Evolutionary conservation across 495 filamentous ascomycete species (phyloP).

Genomic region (Trichoderma gamsii): DNA sequence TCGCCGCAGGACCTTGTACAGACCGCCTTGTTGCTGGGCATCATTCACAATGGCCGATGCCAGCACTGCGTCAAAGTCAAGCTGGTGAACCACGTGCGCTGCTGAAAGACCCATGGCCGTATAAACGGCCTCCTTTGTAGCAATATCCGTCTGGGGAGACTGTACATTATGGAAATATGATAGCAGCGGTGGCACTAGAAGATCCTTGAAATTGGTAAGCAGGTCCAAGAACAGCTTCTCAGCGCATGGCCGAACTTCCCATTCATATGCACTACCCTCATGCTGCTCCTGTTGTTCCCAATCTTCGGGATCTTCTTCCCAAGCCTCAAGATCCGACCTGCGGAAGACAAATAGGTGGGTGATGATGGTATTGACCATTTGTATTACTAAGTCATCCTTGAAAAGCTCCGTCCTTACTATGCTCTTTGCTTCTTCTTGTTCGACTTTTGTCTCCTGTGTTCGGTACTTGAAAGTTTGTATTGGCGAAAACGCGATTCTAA

Average conservation of each 20-base stretch:
- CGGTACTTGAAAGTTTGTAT: conserved; percentile 75
- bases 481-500: conserved; percentile 76
- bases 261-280: conserved; percentile 75
- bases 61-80: conserved; percentile 81
- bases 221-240: conserved; percentile 93
- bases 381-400: conserved; percentile 62
- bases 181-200: conserved; percentile 69
- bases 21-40: conserved; percentile 65
- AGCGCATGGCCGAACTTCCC: conserved; percentile 79
- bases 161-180: conserved; percentile 70
- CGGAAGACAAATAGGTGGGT: conserved; percentile 85
- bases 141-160: conserved; percentile 59
- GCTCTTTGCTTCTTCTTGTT: conserved; percentile 57
- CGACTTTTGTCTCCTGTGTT: conserved; percentile 60
- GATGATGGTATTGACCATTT: conserved; percentile 76
- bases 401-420: conserved; percentile 66
- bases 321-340: conserved; percentile 75
- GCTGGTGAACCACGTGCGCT: conserved; percentile 54
- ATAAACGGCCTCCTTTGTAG: conserved; percentile 89
- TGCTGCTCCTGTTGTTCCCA: conserved; percentile 85
- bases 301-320: conserved; percentile 87
- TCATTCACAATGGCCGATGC: conserved; percentile 68
- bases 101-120: conserved; percentile 85
- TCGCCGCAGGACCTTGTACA: conserved; percentile 81
- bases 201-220: conserved; percentile 73